Evolutionary conservation across 2,329 filamentous ascomycete genomes (phyloP).

Genomic region (Alternaria conjuncta): DNA sequence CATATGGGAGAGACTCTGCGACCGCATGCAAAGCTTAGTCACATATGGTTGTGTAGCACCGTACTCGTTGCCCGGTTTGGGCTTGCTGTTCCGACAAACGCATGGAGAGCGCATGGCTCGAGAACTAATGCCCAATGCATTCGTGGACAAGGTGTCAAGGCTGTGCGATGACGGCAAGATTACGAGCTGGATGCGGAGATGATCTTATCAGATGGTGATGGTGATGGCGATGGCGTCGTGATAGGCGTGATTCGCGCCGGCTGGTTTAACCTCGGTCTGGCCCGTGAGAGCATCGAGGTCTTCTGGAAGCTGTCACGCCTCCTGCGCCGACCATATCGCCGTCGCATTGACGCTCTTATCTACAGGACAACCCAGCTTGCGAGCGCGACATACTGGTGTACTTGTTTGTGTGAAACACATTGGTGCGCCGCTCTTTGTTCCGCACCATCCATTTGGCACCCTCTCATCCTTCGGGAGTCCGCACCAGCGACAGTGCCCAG

Average conservation of each 20-base stretch:
- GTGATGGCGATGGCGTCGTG: background rate
- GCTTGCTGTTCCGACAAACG: background rate
- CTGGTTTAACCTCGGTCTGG: slow-evolving; percentile 22
- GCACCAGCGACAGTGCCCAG: slow-evolving; percentile 6
- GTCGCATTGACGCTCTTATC: background rate
- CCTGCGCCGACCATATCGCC: background rate
- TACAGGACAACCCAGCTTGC: background rate
- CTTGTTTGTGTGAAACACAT: background rate
- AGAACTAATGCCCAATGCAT: background rate
- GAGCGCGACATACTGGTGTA: background rate
- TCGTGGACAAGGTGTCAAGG: background rate
- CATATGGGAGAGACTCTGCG: background rate
- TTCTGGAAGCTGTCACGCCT: slow-evolving; percentile 25
- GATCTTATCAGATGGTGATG: slow-evolving; percentile 6
- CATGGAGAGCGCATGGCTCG: background rate
- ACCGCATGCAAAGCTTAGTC: background rate
- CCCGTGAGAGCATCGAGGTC: slow-evolving; percentile 18
- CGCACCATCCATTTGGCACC: background rate
- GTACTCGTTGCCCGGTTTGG: slow-evolving; percentile 1
- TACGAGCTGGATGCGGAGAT: slow-evolving; percentile 1
- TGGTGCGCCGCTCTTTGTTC: background rate
- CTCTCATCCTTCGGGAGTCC: slow-evolving; percentile 7
- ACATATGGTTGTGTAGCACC: background rate
- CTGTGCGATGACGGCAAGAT: background rate
- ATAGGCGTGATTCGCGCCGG: slow-evolving; percentile 4